These are phyloP conservation scores for Botrytis fabae DNA, from an alignment of 2,329 filamentous ascomycete genomes.

Conservation along the genomic window DNA sequence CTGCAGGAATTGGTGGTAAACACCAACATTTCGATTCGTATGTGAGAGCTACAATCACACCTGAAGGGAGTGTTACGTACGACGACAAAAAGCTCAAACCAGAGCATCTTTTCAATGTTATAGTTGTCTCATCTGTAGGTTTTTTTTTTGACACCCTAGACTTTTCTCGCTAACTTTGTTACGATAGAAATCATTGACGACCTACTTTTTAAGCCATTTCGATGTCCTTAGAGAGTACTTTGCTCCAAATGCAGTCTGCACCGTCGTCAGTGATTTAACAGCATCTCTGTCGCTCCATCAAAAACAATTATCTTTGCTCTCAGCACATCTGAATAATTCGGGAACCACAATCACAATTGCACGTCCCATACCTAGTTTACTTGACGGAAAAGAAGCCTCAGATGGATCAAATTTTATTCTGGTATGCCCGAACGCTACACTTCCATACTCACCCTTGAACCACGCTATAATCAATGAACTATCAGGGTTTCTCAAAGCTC, in stretches of 20 bases:
- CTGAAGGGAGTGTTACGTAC: conserved; percentile 17
- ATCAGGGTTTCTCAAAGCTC: background rate
- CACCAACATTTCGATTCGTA: conserved; percentile 26
- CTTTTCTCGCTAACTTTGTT: background rate
- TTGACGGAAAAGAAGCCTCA: background rate
- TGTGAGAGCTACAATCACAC: conserved; percentile 24
- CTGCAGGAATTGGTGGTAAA: conserved; percentile 11
- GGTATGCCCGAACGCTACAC: background rate
- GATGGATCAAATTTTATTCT: background rate
- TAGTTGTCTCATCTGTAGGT: conserved; percentile 17
- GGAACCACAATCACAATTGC: background rate
- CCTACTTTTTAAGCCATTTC: background rate
- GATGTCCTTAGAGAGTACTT: background rate
- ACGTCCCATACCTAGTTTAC: background rate
- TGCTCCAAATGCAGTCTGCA: background rate
- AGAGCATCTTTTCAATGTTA: conserved; percentile 15
- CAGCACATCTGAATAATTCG: background rate
- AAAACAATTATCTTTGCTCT: background rate
- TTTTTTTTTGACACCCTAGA: background rate
- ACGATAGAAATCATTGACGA: background rate
- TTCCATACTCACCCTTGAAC: background rate
- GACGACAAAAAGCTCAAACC: conserved; percentile 1
- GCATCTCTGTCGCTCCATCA: background rate
- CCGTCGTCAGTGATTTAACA: background rate
- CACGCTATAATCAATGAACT: conserved; percentile 7